Evolutionary conservation across 441 rosid species (phyloP).

Genomic region (Lepidium campestre): DNA sequence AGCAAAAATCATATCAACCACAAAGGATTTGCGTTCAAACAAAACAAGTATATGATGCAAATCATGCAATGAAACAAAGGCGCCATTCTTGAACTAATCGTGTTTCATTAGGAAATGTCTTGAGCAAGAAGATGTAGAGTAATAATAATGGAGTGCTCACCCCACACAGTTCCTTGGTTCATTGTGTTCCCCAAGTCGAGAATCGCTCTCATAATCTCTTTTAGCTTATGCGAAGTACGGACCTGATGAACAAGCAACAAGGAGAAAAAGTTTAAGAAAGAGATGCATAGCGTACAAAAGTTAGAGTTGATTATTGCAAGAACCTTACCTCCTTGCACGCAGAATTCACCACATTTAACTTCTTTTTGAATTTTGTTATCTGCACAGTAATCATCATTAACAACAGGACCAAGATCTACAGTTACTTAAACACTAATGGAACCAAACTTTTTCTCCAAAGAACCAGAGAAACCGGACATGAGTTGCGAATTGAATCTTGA

Average conservation of each 20-base stretch:
- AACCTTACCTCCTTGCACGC: conserved; percentile 80
- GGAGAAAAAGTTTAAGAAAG: conserved; percentile 14
- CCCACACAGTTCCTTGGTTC: conserved; percentile 99
- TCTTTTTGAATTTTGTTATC: conserved; percentile 82
- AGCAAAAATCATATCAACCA: conserved; percentile 10
- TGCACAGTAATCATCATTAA: conserved; percentile 24
- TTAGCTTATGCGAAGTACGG: conserved; percentile 71
- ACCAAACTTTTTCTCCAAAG: not conserved
- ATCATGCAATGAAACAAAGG: not conserved
- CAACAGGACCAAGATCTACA: not conserved
- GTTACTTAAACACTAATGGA: not conserved
- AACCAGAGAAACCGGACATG: conserved; percentile 63
- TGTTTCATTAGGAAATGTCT: conserved; percentile 6
- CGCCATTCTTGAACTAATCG: not conserved
- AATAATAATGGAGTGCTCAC: conserved; percentile 31
- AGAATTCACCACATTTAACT: conserved; percentile 75
- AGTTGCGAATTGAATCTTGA: conserved; percentile 87
- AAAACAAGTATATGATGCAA: conserved; percentile 9
- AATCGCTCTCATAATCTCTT: conserved; percentile 87
- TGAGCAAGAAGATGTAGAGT: not conserved
- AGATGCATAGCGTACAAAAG: conserved; percentile 1
- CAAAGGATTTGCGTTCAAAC: conserved; percentile 1
- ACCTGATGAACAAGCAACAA: conserved; percentile 50
- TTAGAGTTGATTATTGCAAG: conserved; percentile 12
- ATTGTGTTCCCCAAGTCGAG: conserved; percentile 79